phyloP scores from a whole-genome alignment of 345 rosid species.

The Heritiera fomes region DNA sequence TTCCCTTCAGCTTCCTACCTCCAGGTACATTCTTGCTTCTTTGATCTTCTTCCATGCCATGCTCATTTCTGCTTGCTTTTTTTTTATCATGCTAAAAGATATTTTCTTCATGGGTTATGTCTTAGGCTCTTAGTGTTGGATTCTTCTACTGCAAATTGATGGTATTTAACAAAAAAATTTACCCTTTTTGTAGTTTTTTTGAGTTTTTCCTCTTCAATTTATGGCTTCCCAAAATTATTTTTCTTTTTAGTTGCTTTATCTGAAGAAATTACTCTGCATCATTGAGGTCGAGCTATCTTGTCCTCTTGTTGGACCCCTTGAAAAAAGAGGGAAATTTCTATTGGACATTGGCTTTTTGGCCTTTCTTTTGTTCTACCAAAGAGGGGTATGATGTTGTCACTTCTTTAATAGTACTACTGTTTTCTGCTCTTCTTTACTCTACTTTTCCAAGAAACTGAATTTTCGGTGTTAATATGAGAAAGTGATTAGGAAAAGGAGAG shows the following conservation, averaged over 20 bases:
- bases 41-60: not conserved
- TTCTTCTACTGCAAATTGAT: not conserved
- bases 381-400: conserved; percentile 17
- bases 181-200: not conserved
- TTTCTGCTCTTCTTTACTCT: conserved; percentile 6
- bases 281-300: conserved; percentile 10
- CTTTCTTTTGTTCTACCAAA: conserved; percentile 4
- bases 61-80: too few relatives aligned
- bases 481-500: conserved; percentile 12
- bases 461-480: conserved; percentile 13
- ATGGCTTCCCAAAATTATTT: not conserved
- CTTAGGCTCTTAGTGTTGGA: not conserved
- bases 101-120: not conserved
- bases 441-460: not conserved
- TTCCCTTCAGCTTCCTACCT: conserved; percentile 10
- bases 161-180: not conserved
- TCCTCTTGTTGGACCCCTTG: conserved; percentile 3
- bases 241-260: not conserved
- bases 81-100: too few relatives aligned
- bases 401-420: conserved; percentile 17
- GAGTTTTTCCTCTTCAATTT: not conserved
- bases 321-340: conserved; percentile 6
- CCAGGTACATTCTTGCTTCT: conserved; percentile 23
- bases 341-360: conserved; percentile 1
- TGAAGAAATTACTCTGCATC: conserved; percentile 13